These are phyloP conservation scores for Chytriomyces confervae DNA, from an alignment of 192 early-diverging fungal genomes.

Conservation along the genomic window DNA sequence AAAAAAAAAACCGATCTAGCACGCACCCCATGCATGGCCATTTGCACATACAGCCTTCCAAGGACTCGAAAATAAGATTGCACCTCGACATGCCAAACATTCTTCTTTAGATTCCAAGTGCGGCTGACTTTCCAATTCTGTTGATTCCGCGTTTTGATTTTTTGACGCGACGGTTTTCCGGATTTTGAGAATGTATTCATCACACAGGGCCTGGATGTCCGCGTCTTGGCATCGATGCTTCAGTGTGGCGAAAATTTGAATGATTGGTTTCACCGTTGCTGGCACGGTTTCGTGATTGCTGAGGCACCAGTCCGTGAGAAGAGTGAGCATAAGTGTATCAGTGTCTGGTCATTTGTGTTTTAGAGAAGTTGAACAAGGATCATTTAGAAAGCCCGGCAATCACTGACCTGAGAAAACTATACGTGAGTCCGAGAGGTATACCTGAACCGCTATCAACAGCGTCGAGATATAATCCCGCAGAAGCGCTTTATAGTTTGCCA, in stretches of 20 bases:
- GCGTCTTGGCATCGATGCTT: conserved; percentile 8
- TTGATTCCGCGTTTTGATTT: not conserved
- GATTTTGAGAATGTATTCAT: conserved; percentile 22
- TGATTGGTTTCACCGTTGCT: not conserved
- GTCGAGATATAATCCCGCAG: conserved; percentile 8
- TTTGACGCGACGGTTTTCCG: not conserved
- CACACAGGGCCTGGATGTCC: not conserved
- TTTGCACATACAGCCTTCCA: conserved; percentile 32
- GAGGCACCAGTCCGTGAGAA: conserved; percentile 24
- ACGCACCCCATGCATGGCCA: conserved; percentile 37
- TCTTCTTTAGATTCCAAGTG: conserved; percentile 15
- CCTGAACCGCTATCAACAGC: not conserved
- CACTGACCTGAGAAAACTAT: conserved; percentile 5
- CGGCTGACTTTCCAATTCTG: not conserved
- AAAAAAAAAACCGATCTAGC: not conserved
- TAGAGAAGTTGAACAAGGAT: too few species aligned
- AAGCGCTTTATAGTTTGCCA: conserved; percentile 12
- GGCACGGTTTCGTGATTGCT: not conserved
- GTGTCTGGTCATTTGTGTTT: not conserved
- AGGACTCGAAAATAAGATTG: conserved; percentile 15
- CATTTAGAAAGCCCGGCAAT: not conserved
- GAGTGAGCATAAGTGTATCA: conserved; percentile 26
- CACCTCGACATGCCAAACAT: conserved; percentile 28
- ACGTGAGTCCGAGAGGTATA: conserved; percentile 12
- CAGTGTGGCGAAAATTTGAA: conserved; percentile 10